Conservation (phyloP, 2,329 filamentous ascomycete genomes). For the Aureobasidium sp. region DNA sequence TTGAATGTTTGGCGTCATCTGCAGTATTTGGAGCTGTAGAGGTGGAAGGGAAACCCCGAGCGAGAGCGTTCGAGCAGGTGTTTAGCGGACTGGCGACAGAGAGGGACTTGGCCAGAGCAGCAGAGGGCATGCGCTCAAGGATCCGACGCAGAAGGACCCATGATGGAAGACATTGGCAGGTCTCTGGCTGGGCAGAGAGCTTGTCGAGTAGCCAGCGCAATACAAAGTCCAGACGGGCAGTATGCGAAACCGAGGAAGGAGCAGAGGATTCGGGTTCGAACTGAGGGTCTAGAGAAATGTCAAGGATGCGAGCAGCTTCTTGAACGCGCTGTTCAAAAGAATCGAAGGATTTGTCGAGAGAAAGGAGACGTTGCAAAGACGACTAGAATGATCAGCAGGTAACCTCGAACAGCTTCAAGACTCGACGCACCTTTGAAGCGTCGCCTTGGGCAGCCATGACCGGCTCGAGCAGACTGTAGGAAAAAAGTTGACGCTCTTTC, state of each 20-base stretch:
- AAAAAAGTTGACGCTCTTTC: constrained; percentile 6
- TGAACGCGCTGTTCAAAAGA: constrained; percentile 33
- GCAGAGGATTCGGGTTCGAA: background rate
- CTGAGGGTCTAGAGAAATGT: constrained; percentile 16
- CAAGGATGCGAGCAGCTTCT: constrained; percentile 36
- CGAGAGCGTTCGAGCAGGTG: constrained; percentile 12
- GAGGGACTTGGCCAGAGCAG: constrained; percentile 11
- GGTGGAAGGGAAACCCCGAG: background rate
- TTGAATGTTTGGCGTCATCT: background rate
- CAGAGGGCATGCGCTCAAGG: constrained; percentile 9
- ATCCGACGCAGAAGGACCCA: constrained; percentile 50
- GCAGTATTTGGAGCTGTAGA: background rate
- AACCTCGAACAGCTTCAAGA: background rate
- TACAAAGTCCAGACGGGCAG: constrained; percentile 55
- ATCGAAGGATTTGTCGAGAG: constrained; percentile 33
- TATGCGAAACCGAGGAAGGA: constrained; percentile 1
- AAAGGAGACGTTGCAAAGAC: constrained; percentile 33
- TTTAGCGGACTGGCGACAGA: constrained; percentile 1
- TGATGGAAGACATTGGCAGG: constrained; percentile 37
- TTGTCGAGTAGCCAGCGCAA: constrained; percentile 60
- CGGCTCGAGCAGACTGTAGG: background rate
- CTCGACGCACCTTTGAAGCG: constrained; percentile 2
- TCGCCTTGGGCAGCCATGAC: constrained; percentile 6
- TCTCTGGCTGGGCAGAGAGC: constrained; percentile 40
- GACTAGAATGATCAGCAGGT: background rate